These are phyloP conservation scores for Tolypocladium cylindrosporum DNA, from an alignment of 2,329 filamentous ascomycete species.

Conservation along the genomic window DNA sequence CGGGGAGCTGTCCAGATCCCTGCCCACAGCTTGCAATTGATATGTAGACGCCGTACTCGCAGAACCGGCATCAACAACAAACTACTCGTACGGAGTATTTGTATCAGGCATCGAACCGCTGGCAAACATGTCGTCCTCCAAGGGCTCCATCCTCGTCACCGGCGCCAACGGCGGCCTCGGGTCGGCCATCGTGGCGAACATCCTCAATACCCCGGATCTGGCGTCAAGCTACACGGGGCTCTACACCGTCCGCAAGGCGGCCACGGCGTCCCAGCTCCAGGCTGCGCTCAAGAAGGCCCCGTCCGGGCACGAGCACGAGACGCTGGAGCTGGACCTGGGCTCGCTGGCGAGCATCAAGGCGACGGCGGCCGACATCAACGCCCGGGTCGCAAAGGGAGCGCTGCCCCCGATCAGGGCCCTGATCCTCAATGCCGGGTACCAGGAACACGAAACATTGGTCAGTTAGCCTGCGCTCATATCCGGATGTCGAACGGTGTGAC, in stretches of 20 bases:
- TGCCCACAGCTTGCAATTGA: constrained; percentile 38
- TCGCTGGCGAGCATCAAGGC: constrained; percentile 17
- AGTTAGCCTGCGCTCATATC: not conserved
- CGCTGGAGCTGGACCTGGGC: constrained; percentile 21
- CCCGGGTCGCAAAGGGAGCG: constrained; percentile 16
- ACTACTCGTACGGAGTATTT: not conserved
- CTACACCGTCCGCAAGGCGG: constrained; percentile 24
- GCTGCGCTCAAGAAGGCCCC: constrained; percentile 11
- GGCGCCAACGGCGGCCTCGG: constrained; percentile 29
- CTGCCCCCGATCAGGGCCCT: constrained; percentile 28
- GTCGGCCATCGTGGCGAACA: constrained; percentile 18
- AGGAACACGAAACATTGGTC: constrained; percentile 15
- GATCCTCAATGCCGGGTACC: constrained; percentile 24
- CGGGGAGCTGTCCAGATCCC: not conserved
- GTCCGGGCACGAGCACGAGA: constrained; percentile 18
- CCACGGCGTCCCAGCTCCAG: constrained; percentile 17
- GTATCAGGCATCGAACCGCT: not conserved
- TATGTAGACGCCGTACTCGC: not conserved
- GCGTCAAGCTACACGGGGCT: constrained; percentile 22
- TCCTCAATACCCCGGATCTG: constrained; percentile 17
- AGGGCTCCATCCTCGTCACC: constrained; percentile 25
- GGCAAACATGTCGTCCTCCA: constrained; percentile 3
- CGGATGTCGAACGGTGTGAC: not conserved
- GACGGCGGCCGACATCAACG: constrained; percentile 17
- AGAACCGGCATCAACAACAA: not conserved